Percentiles rank a stretch among this genome's conserved stretches.
phyloP scores from a whole-genome alignment of 140 eudicot genomes.

The Oenanthe javanica region DNA sequence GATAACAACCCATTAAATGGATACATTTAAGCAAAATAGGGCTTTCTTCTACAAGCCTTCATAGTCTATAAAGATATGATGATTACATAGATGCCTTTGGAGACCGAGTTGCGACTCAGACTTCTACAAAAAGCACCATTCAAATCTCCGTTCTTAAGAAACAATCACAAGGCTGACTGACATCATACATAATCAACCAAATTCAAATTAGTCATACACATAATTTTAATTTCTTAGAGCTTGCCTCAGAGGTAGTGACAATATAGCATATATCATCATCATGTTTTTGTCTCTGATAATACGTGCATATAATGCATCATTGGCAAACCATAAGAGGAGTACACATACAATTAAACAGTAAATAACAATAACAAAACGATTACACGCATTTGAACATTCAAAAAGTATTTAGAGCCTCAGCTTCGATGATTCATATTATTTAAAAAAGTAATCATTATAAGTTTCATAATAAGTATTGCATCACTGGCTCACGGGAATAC shows the following conservation, averaged over 20 bases:
- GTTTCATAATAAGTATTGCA: constrained; percentile 14
- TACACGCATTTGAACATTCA: not conserved
- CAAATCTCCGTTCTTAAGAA: constrained; percentile 74
- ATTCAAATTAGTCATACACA: not conserved
- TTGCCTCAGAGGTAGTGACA: constrained; percentile 68
- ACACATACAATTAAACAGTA: not conserved
- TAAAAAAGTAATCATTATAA: not conserved
- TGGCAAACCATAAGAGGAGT: constrained; percentile 32
- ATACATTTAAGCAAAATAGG: not conserved
- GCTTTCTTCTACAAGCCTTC: not conserved
- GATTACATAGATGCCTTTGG: constrained; percentile 49
- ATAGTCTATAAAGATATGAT: not conserved
- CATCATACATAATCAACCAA: not conserved
- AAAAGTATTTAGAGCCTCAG: constrained; percentile 19
- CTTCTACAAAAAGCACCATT: constrained; percentile 56
- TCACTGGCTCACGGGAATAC: constrained; percentile 10
- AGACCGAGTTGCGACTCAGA: constrained; percentile 23
- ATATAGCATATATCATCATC: constrained; percentile 36
- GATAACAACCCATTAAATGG: too few species aligned
- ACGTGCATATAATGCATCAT: constrained; percentile 49
- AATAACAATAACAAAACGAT: not conserved
- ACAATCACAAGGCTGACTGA: constrained; percentile 42
- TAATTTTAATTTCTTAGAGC: not conserved
- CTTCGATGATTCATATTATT: constrained; percentile 27
- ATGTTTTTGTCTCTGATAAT: constrained; percentile 37